Evolutionary conservation across 2,329 filamentous ascomycete species (phyloP).

Genomic region (Venturia aucupariae): DNA sequence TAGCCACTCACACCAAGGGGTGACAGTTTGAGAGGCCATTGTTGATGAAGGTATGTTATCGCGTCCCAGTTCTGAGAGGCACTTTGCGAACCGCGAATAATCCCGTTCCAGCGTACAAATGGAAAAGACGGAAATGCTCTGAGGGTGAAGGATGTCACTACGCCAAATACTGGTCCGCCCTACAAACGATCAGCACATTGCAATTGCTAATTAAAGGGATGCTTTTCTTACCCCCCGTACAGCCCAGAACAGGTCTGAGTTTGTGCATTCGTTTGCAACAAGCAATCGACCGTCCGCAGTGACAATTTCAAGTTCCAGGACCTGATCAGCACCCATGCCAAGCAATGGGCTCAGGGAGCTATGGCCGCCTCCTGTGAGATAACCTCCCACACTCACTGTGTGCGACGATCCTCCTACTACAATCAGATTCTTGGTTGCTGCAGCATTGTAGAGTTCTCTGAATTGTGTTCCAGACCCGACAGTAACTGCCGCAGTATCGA

Average conservation of each 20-base stretch:
- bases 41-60: not conserved
- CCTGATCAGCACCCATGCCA: conserved; percentile 38
- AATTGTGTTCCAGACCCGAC: conserved; percentile 11
- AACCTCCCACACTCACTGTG: conserved; percentile 12
- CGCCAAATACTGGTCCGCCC: conserved; percentile 15
- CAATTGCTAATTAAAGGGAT: no score
- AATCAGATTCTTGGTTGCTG: not conserved
- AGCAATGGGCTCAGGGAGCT: conserved; percentile 22
- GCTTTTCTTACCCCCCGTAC: conserved; percentile 24
- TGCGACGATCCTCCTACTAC: not conserved
- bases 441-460: conserved; percentile 6
- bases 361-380: conserved; percentile 11
- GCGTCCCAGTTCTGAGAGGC: not conserved
- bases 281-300: conserved; percentile 29
- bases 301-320: conserved; percentile 34
- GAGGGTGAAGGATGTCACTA: conserved; percentile 10
- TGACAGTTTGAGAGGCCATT: not conserved
- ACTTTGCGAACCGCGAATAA: not conserved
- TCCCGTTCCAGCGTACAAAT: not conserved
- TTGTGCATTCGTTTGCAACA: conserved; percentile 26
- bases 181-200: not conserved
- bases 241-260: conserved; percentile 31
- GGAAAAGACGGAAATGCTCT: conserved; percentile 4
- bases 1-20: conserved; percentile 3
- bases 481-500: conserved; percentile 10